Evolutionary conservation across 768 basidiomycete species (phyloP), one percentile per base, ranked within the genome.

Genomic region (Suillus clintonianus): DNA sequence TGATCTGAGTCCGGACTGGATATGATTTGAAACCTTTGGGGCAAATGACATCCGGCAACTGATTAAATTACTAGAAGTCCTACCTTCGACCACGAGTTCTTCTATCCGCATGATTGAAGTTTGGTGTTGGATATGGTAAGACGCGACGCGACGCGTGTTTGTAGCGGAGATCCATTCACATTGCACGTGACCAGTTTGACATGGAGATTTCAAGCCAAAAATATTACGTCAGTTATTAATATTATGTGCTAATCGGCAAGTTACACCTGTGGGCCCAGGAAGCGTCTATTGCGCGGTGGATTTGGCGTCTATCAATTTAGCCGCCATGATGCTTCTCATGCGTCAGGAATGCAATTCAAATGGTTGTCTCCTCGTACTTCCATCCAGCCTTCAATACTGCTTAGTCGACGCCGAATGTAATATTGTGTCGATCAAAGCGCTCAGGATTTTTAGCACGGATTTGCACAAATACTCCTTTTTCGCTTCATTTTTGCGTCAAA

Each of bases 11-110:
- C 57, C 97, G 86, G 34, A 96, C 95, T 11, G 97, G 96, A 74
- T 99, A 98, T 2, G 95, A 97, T 76, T 99, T 99, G 84, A 99
- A 99, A 54, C 97, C 95, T 94, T 67, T 11, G 51, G 24, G 37
- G 3, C 15, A 30, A 27, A 19, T 3, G 42, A 68, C 22, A 69
- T 56, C 22, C n/a, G 57, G 55, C 27, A 17, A 47, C 1, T 1
- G 9, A 14, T 14, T 6, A 1, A 17, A 22, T 5, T 7, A n/a
- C 17, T 34, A 24, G 43, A n/a, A 36, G 34, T 62, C 75, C 39
- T 69, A 86, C 94, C 95, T 77, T 99, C 97, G 60, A 99, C 85
- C 62, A 99, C 90, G 32, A 99, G 88, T 72, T 99, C 97, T 74
- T 97, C 94, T 68, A 97, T 95, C 68, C 95, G 83, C 95, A 97